Percentiles rank a stretch among this genome's conserved stretches.
phyloP scores from a whole-genome alignment of 441 rosid genomes.

The Geranium incanum region DNA sequence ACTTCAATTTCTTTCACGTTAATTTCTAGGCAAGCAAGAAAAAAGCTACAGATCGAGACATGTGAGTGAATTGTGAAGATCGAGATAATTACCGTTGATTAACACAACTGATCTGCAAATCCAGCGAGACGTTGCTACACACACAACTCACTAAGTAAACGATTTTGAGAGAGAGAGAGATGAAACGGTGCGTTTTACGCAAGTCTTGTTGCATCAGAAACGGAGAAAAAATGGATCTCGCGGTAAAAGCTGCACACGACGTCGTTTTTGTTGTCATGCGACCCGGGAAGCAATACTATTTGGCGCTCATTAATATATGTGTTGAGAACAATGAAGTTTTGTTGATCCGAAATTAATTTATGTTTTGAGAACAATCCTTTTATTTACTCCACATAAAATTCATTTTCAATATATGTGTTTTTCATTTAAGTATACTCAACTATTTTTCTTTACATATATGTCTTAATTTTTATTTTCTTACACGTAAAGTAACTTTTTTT shows the following conservation, averaged over 20 bases:
- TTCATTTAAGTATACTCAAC: too few species aligned
- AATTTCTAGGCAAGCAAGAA: neutral
- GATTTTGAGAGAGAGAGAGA: neutral
- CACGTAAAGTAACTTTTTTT: too few species aligned
- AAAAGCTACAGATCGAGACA: neutral
- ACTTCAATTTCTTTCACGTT: neutral
- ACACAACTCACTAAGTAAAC: neutral
- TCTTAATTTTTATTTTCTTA: too few species aligned
- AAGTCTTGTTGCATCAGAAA: neutral
- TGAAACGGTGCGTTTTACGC: neutral
- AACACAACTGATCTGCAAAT: neutral
- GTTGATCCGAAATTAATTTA: too few species aligned
- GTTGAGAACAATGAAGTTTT: too few species aligned
- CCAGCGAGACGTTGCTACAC: neutral
- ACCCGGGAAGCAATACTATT: too few species aligned
- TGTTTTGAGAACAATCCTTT: too few species aligned
- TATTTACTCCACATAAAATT: too few species aligned
- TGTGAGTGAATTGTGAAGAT: neutral
- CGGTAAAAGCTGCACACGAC: neutral
- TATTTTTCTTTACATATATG: too few species aligned
- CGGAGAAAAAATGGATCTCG: neutral
- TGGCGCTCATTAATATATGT: too few species aligned
- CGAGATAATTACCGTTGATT: neutral
- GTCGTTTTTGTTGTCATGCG: neutral
- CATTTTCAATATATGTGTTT: too few species aligned